phyloP scores from a whole-genome alignment of 2,329 filamentous ascomycete species.

The Diaporthe citrichinensis region DNA sequence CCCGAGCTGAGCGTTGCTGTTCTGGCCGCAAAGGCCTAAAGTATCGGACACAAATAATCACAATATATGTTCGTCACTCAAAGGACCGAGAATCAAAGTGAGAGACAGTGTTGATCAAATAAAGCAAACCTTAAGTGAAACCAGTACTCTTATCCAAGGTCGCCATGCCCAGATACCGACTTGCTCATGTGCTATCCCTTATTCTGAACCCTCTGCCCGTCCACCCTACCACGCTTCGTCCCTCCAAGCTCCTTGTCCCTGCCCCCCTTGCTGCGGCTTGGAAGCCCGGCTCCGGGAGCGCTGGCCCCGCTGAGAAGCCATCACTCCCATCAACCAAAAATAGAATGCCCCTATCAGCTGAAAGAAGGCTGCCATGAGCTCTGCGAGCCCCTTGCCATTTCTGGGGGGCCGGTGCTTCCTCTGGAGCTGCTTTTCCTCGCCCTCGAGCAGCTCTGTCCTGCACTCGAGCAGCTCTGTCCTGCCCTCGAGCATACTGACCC shows the following conservation, averaged over 20 bases:
- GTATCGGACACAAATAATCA: neutral
- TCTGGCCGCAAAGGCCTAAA: slow-evolving; percentile 57
- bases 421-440: no score
- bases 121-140: neutral
- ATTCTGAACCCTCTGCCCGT: neutral
- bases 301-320: no score
- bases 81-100: neutral
- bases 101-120: neutral
- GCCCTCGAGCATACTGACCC: neutral
- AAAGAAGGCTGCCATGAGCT: neutral
- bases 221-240: neutral
- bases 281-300: no score
- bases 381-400: neutral
- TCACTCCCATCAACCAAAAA: neutral
- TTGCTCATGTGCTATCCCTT: neutral
- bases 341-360: neutral
- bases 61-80: no score
- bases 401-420: neutral
- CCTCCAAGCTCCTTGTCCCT: neutral
- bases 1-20: slow-evolving; percentile 70
- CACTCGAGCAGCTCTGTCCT: neutral
- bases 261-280: no score
- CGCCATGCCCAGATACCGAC: neutral
- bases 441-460: no score
- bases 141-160: neutral